Evolutionary conservation across 2,329 filamentous ascomycete species (phyloP).

Genomic region (Cercospora sp.): DNA sequence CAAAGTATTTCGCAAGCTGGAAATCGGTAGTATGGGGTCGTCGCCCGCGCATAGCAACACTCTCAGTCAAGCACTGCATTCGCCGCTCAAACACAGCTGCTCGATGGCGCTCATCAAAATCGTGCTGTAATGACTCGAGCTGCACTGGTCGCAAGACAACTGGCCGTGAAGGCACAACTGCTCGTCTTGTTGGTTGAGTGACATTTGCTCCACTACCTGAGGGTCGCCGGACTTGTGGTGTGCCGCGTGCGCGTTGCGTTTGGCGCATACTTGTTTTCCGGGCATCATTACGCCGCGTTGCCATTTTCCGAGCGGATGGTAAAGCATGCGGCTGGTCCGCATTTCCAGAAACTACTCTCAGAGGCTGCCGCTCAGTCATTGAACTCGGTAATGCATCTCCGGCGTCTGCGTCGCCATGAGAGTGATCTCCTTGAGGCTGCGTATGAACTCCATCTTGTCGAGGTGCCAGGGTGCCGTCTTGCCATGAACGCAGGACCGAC

Average conservation of each 20-base stretch:
- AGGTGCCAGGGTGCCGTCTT: conserved; percentile 41
- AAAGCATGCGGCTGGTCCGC: neutral
- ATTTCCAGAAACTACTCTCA: neutral
- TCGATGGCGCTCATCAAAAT: conserved; percentile 39
- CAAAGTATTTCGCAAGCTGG: conserved; percentile 32
- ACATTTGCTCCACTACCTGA: neutral
- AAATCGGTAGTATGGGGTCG: conserved; percentile 28
- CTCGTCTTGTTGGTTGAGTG: neutral
- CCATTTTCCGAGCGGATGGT: neutral
- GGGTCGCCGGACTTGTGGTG: neutral
- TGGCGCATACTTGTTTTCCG: neutral
- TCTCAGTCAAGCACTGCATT: conserved; percentile 35
- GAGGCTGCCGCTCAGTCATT: neutral
- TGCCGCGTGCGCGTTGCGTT: neutral
- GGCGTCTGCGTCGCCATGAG: neutral
- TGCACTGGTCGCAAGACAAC: conserved; percentile 41
- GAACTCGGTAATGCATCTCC: neutral
- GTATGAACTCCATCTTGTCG: neutral
- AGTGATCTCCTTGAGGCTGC: neutral
- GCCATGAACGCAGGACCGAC: conserved; percentile 53
- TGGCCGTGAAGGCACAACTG: neutral
- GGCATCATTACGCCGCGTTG: neutral
- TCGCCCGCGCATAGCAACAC: conserved; percentile 21
- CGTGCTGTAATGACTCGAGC: conserved; percentile 46
- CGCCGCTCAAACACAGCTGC: conserved; percentile 41